These are phyloP conservation scores for Alloascoidea hylecoeti DNA, from an alignment of 805 yeast species.

Conservation along the genomic window DNA sequence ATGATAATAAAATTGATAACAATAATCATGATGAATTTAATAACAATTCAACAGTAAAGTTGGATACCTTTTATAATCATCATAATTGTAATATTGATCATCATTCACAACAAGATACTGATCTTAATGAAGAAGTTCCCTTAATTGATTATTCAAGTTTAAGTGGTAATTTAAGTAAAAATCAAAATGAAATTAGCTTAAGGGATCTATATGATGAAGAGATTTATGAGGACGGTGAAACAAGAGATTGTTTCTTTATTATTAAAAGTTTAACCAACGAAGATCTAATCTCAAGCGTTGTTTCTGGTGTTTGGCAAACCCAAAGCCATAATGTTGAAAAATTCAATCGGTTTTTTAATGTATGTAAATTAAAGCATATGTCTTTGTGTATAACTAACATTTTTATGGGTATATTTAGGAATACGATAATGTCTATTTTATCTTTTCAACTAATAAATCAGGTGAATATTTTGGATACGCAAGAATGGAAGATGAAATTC, in stretches of 20 bases:
- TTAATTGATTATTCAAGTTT: neutral
- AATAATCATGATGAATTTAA: neutral
- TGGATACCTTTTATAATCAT: neutral
- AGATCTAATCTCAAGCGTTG: conserved; percentile 20
- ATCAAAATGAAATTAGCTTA: neutral
- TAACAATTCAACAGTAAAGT: neutral
- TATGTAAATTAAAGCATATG: too few relatives aligned
- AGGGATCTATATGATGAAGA: neutral
- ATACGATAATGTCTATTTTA: conserved; percentile 19
- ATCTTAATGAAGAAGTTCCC: neutral
- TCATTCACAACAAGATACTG: neutral
- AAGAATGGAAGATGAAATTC: conserved; percentile 17
- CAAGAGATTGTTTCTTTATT: conserved; percentile 18
- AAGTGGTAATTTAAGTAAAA: neutral
- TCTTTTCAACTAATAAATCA: conserved; percentile 25
- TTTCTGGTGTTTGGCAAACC: conserved; percentile 22
- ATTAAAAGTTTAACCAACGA: conserved; percentile 23
- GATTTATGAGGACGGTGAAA: neutral
- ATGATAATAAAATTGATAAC: neutral
- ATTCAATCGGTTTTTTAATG: conserved; percentile 22
- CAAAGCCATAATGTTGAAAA: conserved; percentile 23
- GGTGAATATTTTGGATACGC: conserved; percentile 26
- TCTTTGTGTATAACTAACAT: too few relatives aligned
- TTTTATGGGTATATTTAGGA: too few relatives aligned
- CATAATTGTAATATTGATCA: neutral